Conservation (phyloP, 1,284 basidiomycete species). For the Tylopilus orsonianus region DNA sequence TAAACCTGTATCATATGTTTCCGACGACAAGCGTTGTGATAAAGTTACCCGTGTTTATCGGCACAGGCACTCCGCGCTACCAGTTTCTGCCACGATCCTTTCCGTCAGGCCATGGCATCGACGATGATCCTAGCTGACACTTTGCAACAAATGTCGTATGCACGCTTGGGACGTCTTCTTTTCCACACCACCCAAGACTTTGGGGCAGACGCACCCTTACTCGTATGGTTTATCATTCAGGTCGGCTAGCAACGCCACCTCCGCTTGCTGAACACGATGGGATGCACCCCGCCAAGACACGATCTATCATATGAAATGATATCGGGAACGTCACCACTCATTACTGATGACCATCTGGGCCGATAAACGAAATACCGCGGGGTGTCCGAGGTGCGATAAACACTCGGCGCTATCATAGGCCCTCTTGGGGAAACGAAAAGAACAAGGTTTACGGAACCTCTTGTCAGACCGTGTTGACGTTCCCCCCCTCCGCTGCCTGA, state of each 20-base stretch:
- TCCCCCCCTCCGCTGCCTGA: neutral
- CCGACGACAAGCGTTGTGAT: too few species aligned
- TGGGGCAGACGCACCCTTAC: neutral
- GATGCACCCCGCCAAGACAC: neutral
- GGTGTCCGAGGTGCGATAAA: slow-evolving; percentile 20
- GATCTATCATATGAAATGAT: neutral
- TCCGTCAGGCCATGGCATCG: too few species aligned
- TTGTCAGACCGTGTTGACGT: slow-evolving; percentile 2
- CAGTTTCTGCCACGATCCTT: too few species aligned
- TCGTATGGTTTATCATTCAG: neutral
- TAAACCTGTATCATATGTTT: neutral
- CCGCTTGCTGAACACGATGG: neutral
- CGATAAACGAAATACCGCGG: neutral
- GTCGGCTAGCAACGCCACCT: slow-evolving; percentile 7
- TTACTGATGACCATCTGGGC: neutral
- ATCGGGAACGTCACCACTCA: neutral
- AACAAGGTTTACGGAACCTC: slow-evolving; percentile 6
- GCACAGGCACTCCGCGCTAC: too few species aligned
- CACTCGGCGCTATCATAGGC: too few species aligned
- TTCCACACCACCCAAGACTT: too few species aligned
- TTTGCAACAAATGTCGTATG: neutral
- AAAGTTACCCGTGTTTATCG: too few species aligned
- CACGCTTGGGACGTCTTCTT: neutral
- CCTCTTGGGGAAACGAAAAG: neutral
- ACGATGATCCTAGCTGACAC: neutral